phyloP scores from a whole-genome alignment of 2,329 filamentous ascomycete species.

The Diaporthe aspalathi region DNA sequence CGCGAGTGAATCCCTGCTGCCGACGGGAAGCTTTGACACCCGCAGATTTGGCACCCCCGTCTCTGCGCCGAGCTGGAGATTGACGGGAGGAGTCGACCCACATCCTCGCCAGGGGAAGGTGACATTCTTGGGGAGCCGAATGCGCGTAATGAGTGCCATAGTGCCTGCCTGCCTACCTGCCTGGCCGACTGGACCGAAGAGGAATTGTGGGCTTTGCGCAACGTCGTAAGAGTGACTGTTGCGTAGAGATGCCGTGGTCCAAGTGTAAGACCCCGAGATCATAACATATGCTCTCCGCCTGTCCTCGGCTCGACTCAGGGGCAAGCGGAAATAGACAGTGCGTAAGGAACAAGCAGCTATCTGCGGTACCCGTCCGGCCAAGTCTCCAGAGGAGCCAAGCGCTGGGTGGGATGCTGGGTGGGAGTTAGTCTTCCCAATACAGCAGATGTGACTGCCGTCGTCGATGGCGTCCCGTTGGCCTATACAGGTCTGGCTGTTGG shows the following conservation, averaged over 20 bases:
- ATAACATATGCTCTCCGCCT: not conserved
- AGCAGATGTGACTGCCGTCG: constrained; percentile 8
- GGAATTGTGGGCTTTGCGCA: constrained; percentile 23
- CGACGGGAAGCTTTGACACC: constrained; percentile 27
- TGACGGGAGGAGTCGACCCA: constrained; percentile 28
- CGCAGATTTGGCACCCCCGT: constrained; percentile 25
- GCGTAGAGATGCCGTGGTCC: not conserved
- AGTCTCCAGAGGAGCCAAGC: not conserved
- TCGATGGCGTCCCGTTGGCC: not conserved
- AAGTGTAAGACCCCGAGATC: constrained; percentile 20
- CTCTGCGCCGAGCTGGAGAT: constrained; percentile 24
- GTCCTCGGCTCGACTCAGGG: constrained; percentile 22
- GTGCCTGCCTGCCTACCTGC: constrained; percentile 14
- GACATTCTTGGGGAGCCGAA: constrained; percentile 5
- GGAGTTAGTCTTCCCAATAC: not conserved
- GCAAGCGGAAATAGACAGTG: constrained; percentile 14
- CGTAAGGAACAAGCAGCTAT: not conserved
- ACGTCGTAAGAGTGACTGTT: not conserved
- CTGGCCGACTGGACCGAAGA: constrained; percentile 4
- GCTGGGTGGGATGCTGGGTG: not conserved
- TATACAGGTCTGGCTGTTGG: not conserved
- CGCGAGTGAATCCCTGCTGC: constrained; percentile 31
- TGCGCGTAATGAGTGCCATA: constrained; percentile 25
- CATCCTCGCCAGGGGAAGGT: constrained; percentile 10
- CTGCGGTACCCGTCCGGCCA: not conserved